Conservation (phyloP, 164 flowering plant species). For the Warburgia ugandensis region DNA sequence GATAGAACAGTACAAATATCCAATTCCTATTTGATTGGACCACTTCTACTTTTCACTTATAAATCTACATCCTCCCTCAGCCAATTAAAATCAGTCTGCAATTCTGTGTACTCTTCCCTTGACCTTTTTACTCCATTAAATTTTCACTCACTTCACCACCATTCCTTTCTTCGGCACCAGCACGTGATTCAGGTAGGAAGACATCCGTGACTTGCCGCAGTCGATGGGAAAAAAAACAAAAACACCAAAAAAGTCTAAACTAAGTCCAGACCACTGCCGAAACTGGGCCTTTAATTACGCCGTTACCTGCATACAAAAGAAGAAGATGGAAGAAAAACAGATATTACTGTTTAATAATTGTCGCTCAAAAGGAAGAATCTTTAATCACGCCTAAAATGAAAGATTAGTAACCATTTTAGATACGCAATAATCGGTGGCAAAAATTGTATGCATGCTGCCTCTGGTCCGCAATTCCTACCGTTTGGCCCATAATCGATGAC, state of each 20-base stretch:
- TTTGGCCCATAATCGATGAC: too few species aligned
- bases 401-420: too few species aligned
- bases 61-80: neutral
- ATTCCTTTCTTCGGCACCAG: neutral
- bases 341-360: too few species aligned
- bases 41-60: neutral
- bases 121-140: neutral
- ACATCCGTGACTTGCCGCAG: constrained; percentile 9
- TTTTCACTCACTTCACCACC: neutral
- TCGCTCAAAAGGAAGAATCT: too few species aligned
- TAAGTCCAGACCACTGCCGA: neutral
- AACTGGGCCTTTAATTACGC: neutral
- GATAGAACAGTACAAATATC: neutral
- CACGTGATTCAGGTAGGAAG: constrained; percentile 10
- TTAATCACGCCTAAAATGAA: too few species aligned
- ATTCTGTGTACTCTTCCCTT: neutral
- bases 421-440: too few species aligned
- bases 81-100: neutral
- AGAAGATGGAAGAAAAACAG: too few species aligned
- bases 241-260: neutral
- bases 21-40: neutral
- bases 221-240: neutral
- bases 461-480: too few species aligned
- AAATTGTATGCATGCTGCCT: too few species aligned
- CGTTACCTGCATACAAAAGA: too few species aligned